Percentiles rank a stretch among this genome's conserved stretches.
phyloP scores from a whole-genome alignment of 306 rosid genomes.

The Quercus wislizeni region DNA sequence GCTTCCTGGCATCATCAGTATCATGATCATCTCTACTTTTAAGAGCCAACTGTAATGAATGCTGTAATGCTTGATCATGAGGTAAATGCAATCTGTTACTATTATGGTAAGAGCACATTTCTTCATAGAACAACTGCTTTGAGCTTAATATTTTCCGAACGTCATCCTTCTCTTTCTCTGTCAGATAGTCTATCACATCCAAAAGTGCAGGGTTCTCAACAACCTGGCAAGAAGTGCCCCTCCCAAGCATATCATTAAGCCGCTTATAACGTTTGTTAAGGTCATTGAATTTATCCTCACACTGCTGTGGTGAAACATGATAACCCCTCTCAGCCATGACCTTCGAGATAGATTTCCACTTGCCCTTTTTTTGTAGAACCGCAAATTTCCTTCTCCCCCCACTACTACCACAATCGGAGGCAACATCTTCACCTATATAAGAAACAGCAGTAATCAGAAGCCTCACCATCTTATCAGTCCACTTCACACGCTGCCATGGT shows the following conservation, averaged over 20 bases:
- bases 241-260: constrained; percentile 86
- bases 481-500: constrained; percentile 85
- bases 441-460: constrained; percentile 87
- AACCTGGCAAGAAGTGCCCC: constrained; percentile 89
- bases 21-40: constrained; percentile 67
- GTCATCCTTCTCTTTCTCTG: constrained; percentile 82
- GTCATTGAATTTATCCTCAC: constrained; percentile 95
- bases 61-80: constrained; percentile 82
- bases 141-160: constrained; percentile 81
- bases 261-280: constrained; percentile 87
- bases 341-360: constrained; percentile 91
- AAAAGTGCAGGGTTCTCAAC: constrained; percentile 80
- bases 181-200: constrained; percentile 63
- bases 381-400: constrained; percentile 67
- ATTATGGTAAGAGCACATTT: constrained; percentile 94
- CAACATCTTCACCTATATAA: constrained; percentile 68
- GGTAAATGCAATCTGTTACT: constrained; percentile 84
- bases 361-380: constrained; percentile 77
- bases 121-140: constrained; percentile 84
- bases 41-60: constrained; percentile 72
- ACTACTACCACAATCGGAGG: constrained; percentile 45
- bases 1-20: constrained; percentile 57
- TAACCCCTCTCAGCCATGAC: constrained; percentile 88
- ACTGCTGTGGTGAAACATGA: constrained; percentile 92
- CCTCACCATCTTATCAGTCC: constrained; percentile 95